phyloP scores from a whole-genome alignment of 768 basidiomycete species.

The Hortiboletus flavorubellus region DNA sequence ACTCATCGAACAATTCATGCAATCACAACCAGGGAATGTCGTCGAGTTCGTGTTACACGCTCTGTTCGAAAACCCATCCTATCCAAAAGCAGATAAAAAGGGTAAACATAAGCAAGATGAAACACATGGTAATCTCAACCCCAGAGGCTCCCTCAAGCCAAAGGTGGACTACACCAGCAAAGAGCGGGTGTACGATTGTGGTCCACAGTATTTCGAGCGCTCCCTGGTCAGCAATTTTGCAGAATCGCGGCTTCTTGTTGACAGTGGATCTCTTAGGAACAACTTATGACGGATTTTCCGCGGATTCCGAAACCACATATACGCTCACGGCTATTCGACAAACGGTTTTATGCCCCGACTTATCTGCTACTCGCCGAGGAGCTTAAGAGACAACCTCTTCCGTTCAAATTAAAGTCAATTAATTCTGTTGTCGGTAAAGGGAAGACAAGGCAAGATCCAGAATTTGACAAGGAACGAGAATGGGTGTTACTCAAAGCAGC shows the following conservation, averaged over 20 bases:
- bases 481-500: conserved; percentile 45
- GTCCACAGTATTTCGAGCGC: conserved; percentile 45
- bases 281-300: conserved; percentile 57
- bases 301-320: conserved; percentile 54
- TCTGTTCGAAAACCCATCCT: conserved; percentile 59
- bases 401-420: conserved; percentile 37
- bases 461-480: conserved; percentile 41
- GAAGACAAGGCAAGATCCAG: conserved; percentile 38
- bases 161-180: conserved; percentile 54
- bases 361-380: conserved; percentile 48
- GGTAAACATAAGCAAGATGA: conserved; percentile 43
- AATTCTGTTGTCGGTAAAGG: conserved; percentile 40
- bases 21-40: conserved; percentile 33
- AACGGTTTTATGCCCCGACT: conserved; percentile 63
- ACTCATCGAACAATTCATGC: conserved; percentile 46
- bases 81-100: conserved; percentile 53
- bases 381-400: conserved; percentile 26
- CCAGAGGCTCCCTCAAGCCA: conserved; percentile 33
- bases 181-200: conserved; percentile 43
- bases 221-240: conserved; percentile 42
- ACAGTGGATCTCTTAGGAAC: conserved; percentile 34
- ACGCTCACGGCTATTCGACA: conserved; percentile 36
- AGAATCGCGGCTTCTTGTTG: not conserved
- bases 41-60: conserved; percentile 55
- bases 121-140: conserved; percentile 17